Percentiles rank a stretch among this genome's conserved stretches.
These are phyloP conservation scores for Articulospora tetracladia DNA, from an alignment of 495 filamentous ascomycete genomes.

Conservation along the genomic window DNA sequence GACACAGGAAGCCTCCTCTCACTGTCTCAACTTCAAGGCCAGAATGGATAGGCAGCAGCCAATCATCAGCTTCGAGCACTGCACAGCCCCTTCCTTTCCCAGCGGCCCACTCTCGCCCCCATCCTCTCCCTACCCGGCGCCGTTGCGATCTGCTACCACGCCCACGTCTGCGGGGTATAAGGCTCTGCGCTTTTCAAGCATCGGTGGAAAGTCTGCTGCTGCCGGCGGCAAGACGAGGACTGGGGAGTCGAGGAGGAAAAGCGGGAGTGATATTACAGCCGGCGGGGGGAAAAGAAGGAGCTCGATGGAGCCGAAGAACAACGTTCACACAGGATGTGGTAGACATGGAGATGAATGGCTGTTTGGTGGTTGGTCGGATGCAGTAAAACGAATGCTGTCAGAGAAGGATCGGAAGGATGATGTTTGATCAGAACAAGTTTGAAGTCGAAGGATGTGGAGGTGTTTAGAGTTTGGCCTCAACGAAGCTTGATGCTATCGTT, in stretches of 20 bases:
- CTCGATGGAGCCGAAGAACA: slow-evolving; percentile 5
- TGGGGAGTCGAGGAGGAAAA: neutral
- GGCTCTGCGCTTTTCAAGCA: neutral
- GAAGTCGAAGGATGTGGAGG: neutral
- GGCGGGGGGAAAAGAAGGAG: slow-evolving; percentile 11
- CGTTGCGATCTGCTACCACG: neutral
- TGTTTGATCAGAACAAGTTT: neutral
- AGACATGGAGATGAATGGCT: slow-evolving; percentile 23
- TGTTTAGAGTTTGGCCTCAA: neutral
- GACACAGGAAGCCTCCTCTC: neutral
- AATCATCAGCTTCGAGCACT: slow-evolving; percentile 1
- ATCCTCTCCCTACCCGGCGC: slow-evolving; percentile 2
- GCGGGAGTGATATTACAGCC: neutral
- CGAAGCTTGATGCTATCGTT: neutral
- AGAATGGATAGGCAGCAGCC: neutral
- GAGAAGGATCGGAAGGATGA: slow-evolving; percentile 8
- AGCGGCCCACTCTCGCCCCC: slow-evolving; percentile 2
- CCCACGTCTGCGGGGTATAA: slow-evolving; percentile 8
- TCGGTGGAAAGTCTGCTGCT: neutral
- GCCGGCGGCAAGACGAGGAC: neutral
- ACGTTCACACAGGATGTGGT: slow-evolving; percentile 21
- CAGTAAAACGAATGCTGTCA: slow-evolving; percentile 13
- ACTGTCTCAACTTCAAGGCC: slow-evolving; percentile 2
- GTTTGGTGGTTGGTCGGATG: slow-evolving; percentile 15
- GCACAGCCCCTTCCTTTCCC: slow-evolving; percentile 9